Evolutionary conservation across 2,329 filamentous ascomycete species (phyloP), one percentile per base, ranked within the genome.

Genomic region (Botryotinia globosa): DNA sequence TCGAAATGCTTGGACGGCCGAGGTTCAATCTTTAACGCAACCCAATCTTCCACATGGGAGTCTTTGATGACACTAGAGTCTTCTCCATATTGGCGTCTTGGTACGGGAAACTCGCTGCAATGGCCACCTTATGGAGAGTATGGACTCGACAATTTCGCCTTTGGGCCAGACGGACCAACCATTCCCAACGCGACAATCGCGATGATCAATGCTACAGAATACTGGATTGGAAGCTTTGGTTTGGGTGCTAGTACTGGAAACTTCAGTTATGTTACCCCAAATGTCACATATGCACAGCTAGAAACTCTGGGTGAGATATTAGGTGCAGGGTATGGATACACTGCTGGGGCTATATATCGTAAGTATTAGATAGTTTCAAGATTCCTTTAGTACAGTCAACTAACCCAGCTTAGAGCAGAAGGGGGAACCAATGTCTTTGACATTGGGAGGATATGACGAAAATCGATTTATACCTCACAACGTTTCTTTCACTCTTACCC

Each of bases 321-420:
- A 72, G 87, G 87, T 14, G 83, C 82, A 73, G 92, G 90, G 59
- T 94, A 92, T 79, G 91, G 90, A 69, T 94, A 90, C 80, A 94
- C 92, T 5, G 91, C 91, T 58, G 92, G 92, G 25, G 91, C 91
- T n/a, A 86, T 87, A 74, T 94, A 94, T 78, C 86, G 90, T 90
- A 83, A 80, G 87, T 81, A 37, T 58, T 39, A 37, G 61, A 64
- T 32, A 73, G 25, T n/a, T 29, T 39, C 1, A 3, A 20, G 10
- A 1, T 25, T 7, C 7, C 42, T 51, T 39, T 29, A 7, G 29
- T 32, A 51, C 12, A 34, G 48, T n/a, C 62, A 74, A 70, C 74
- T 82, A 72, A 82, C 83, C 72, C 73, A 48, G 71, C 61, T 73
- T 72, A 79, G 79, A 84, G 80, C 79, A 78, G 78, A 83, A 77